A percentile compares a stretch with the other conserved stretches of the same genome.
Conservation (phyloP, 2,329 filamentous ascomycete genomes). For the Colletotrichum karsti region DNA sequence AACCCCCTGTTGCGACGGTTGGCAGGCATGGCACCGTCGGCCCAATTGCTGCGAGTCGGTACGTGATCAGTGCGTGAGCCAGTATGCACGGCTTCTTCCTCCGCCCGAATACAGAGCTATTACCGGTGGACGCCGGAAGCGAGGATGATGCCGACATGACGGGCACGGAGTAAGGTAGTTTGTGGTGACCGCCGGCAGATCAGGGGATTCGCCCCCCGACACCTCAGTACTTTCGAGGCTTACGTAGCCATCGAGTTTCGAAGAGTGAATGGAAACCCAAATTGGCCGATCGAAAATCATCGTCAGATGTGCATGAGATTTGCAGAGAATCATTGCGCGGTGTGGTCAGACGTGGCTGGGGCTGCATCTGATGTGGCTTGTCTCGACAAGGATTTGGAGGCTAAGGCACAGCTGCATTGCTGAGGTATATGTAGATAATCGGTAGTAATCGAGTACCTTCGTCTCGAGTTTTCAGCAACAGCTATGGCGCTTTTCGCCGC, state of each 20-base stretch:
- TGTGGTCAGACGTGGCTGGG: constrained; percentile 12
- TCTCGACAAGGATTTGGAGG: neutral
- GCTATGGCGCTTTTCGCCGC: neutral
- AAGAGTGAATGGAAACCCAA: neutral
- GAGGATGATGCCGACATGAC: neutral
- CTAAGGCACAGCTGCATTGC: too few relatives aligned
- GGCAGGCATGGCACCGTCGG: neutral
- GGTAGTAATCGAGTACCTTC: too few relatives aligned
- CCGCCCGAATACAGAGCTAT: neutral
- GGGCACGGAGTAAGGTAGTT: neutral
- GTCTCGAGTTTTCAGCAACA: neutral
- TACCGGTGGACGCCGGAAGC: neutral
- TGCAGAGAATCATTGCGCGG: neutral
- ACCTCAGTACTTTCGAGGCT: neutral
- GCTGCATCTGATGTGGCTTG: neutral
- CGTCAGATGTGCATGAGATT: constrained; percentile 14
- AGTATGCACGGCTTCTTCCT: too few relatives aligned
- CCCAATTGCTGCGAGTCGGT: neutral
- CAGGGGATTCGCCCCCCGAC: neutral
- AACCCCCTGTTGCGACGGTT: constrained; percentile 1
- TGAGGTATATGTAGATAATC: too few relatives aligned
- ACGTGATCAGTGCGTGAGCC: neutral
- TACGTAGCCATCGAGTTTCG: neutral
- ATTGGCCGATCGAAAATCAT: neutral
- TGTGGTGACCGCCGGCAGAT: neutral